A percentile compares a stretch with the other conserved stretches of the same genome.
Evolutionary conservation across 2,329 filamentous ascomycete genomes (phyloP).

Genomic region (Colletotrichum limetticola): DNA sequence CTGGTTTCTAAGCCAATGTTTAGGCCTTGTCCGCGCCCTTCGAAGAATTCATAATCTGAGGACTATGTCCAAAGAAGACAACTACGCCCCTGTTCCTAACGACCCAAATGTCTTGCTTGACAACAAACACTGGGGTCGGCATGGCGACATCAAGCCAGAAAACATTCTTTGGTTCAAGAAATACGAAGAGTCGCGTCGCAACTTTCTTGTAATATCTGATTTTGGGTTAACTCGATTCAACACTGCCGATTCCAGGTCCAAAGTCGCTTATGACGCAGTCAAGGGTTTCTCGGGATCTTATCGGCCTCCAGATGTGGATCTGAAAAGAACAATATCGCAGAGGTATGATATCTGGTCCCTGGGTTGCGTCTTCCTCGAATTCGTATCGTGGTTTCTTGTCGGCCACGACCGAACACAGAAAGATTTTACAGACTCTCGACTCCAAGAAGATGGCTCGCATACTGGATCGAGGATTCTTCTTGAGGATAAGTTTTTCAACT

Average conservation of each 20-base stretch:
- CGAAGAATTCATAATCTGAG: background rate
- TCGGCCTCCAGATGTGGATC: background rate
- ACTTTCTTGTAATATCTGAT: slow-evolving; percentile 5
- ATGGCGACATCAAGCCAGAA: slow-evolving; percentile 35
- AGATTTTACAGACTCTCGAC: background rate
- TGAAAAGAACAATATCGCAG: background rate
- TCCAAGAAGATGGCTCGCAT: background rate
- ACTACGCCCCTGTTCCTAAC: background rate
- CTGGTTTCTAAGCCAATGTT: background rate
- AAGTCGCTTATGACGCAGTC: background rate
- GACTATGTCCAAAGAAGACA: background rate
- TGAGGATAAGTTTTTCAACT: background rate
- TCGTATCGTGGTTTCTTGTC: slow-evolving; percentile 10
- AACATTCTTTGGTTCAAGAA: slow-evolving; percentile 36
- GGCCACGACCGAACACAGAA: background rate
- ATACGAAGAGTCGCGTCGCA: background rate
- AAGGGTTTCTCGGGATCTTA: background rate
- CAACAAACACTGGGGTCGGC: slow-evolving; percentile 22
- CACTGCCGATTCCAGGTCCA: background rate
- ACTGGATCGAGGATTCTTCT: background rate
- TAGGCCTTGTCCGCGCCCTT: background rate
- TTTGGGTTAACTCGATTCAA: slow-evolving; percentile 9
- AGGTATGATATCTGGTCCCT: slow-evolving; percentile 13
- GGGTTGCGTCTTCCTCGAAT: slow-evolving; percentile 7
- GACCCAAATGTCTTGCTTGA: background rate